Conservation (phyloP, 805 yeast genomes). For the Wickerhamiella azyma region DNA sequence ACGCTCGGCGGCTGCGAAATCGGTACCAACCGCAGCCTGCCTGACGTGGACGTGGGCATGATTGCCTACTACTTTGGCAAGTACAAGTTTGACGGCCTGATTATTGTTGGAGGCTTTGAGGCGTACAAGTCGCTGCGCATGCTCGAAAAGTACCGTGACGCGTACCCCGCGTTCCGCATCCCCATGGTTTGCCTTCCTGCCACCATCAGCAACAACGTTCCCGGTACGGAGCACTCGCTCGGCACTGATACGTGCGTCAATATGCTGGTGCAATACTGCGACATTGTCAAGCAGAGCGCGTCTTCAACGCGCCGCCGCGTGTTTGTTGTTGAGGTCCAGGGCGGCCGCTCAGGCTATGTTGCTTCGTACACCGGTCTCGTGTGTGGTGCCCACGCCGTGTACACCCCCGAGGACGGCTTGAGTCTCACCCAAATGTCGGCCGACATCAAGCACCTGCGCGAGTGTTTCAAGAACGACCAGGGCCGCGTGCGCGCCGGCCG, state of each 20-base stretch:
- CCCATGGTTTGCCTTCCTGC: conserved; percentile 93
- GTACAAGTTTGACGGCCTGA: conserved; percentile 72
- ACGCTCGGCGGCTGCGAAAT: conserved; percentile 89
- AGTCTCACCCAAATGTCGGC: conserved; percentile 52
- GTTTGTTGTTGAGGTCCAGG: conserved; percentile 95
- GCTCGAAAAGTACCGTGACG: conserved; percentile 57
- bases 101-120: conserved; percentile 93
- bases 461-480: conserved; percentile 54
- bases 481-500: conserved; percentile 80
- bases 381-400: conserved; percentile 83
- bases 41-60: conserved; percentile 72
- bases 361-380: conserved; percentile 76
- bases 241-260: conserved; percentile 96
- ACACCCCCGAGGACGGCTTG: conserved; percentile 78
- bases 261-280: conserved; percentile 82
- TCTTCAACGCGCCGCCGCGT: conserved; percentile 88
- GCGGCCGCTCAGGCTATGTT: conserved; percentile 90
- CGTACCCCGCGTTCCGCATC: conserved; percentile 83
- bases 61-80: conserved; percentile 89
- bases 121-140: conserved; percentile 80
- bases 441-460: conserved; percentile 58
- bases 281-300: conserved; percentile 87
- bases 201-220: conserved; percentile 93
- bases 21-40: conserved; percentile 87
- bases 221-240: conserved; percentile 94